phyloP scores from a whole-genome alignment of 2,329 filamentous ascomycete genomes.

The Monilinia aucupariae region DNA sequence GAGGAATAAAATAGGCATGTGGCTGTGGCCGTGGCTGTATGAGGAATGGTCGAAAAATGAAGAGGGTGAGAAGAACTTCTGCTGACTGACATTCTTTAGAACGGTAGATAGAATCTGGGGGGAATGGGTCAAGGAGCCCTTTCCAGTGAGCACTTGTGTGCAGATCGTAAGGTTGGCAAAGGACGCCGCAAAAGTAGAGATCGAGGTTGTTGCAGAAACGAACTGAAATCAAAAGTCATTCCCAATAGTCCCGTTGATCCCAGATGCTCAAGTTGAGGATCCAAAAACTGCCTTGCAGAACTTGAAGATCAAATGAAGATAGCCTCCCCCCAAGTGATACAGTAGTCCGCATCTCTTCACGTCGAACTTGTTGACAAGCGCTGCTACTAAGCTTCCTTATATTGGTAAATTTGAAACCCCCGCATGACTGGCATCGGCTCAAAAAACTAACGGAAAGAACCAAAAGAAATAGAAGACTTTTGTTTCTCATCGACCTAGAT shows the following conservation, averaged over 20 bases:
- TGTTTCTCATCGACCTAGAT: too few relatives aligned
- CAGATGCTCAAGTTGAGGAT: background rate
- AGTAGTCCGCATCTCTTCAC: too few relatives aligned
- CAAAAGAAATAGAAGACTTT: too few relatives aligned
- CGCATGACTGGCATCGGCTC: background rate
- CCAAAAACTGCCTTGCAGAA: background rate
- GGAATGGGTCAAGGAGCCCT: conserved; percentile 14
- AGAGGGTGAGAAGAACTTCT: background rate
- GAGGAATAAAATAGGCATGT: background rate
- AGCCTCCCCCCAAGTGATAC: background rate
- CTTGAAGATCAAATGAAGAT: background rate
- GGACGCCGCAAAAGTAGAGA: conserved; percentile 11
- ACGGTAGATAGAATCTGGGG: conserved; percentile 12
- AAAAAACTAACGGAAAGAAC: background rate
- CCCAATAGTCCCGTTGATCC: too few relatives aligned
- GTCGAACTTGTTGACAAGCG: background rate
- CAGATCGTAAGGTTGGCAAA: conserved; percentile 12
- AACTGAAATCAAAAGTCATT: conserved; percentile 1
- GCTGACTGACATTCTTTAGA: background rate
- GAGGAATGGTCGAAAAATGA: background rate
- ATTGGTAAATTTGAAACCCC: background rate
- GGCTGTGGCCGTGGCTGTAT: background rate
- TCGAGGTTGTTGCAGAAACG: conserved; percentile 14
- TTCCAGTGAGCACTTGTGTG: conserved; percentile 13
- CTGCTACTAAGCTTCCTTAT: conserved; percentile 1